A percentile compares a stretch with the other conserved stretches of the same genome.
phyloP scores from a whole-genome alignment of 495 filamentous ascomycete genomes.

The Podospora appendiculata region DNA sequence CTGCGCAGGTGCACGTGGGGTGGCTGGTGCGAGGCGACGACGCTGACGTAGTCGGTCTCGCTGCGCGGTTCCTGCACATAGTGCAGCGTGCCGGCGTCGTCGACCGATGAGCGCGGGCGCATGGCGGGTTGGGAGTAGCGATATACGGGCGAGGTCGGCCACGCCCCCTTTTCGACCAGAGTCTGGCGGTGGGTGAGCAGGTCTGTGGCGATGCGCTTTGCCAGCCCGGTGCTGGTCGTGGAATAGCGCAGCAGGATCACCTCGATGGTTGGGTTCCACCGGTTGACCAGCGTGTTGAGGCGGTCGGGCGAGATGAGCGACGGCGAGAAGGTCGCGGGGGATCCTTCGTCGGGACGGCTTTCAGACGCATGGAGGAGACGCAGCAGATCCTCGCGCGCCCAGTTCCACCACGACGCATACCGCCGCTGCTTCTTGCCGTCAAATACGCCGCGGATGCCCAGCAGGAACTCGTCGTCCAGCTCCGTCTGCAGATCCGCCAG shows the following conservation, averaged over 20 bases:
- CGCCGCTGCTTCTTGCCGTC: background rate
- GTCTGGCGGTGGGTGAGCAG: background rate
- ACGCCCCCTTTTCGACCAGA: background rate
- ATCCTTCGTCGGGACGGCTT: background rate
- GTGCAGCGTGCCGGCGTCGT: background rate
- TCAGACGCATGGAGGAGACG: conserved; percentile 44
- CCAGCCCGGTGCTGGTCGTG: background rate
- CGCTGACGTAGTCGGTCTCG: background rate
- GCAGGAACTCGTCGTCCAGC: background rate
- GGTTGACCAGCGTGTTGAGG: conserved; percentile 59
- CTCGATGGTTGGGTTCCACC: conserved; percentile 85
- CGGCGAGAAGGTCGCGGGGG: background rate
- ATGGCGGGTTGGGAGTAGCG: background rate
- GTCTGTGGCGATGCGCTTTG: background rate
- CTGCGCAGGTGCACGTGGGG: background rate
- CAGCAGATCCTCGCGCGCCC: conserved; percentile 77
- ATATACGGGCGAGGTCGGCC: background rate
- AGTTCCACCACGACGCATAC: conserved; percentile 35
- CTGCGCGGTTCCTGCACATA: background rate
- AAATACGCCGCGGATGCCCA: background rate
- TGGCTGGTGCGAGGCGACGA: background rate
- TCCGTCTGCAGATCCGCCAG: background rate
- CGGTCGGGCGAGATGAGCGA: background rate
- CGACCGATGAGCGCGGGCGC: background rate
- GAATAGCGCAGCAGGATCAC: background rate